Evolutionary conservation across 257 asterid species (phyloP).

Genomic region (Lantana camara): DNA sequence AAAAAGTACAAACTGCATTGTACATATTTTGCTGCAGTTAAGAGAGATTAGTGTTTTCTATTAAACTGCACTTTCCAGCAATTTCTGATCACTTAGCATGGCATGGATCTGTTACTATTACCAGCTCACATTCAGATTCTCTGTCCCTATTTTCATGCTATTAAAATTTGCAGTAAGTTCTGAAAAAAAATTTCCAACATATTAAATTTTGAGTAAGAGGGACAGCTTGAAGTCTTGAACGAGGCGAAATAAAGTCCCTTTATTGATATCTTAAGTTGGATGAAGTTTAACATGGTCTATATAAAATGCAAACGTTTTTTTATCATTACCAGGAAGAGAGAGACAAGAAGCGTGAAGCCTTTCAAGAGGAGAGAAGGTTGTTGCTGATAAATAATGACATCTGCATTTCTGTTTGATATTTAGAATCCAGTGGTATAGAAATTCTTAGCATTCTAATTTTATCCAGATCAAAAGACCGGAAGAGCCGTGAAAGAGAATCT

Average conservation of each 20-base stretch:
- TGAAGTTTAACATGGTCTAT: background rate
- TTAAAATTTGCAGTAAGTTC: background rate
- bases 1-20: background rate
- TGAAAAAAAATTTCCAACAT: background rate
- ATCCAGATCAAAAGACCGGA: slow-evolving; percentile 59
- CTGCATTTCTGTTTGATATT: background rate
- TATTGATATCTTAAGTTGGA: background rate
- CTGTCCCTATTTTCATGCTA: too few relatives aligned
- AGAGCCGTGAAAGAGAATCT: slow-evolving; percentile 52
- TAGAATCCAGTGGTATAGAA: background rate
- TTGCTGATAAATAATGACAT: background rate
- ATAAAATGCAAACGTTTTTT: slow-evolving; percentile 7
- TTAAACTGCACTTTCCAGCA: slow-evolving; percentile 1
- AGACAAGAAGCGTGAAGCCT: slow-evolving; percentile 52
- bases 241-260: background rate
- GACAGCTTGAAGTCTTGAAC: background rate
- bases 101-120: too few relatives aligned
- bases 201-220: slow-evolving; percentile 9
- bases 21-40: slow-evolving; percentile 9
- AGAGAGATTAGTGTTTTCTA: slow-evolving; percentile 1
- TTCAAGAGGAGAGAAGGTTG: slow-evolving; percentile 66
- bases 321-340: slow-evolving; percentile 57
- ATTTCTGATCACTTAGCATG: slow-evolving; percentile 5
- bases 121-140: too few relatives aligned
- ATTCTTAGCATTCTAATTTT: background rate